phyloP scores from a whole-genome alignment of 169 alveolate species.

The Plasmodium adleri region DNA sequence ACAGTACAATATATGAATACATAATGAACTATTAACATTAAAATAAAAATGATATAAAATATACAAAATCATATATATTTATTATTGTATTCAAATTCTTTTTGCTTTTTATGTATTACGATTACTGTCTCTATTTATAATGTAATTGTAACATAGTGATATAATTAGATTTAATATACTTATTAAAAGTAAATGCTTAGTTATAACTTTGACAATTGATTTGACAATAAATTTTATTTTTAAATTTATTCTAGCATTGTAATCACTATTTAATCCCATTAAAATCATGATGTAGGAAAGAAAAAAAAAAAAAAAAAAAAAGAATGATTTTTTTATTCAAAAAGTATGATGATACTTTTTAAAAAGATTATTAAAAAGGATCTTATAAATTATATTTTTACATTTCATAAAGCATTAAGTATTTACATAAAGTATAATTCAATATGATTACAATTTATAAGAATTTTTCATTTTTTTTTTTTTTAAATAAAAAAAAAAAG shows the following conservation, averaged over 20 bases:
- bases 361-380: constrained; percentile 10
- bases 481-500: background rate
- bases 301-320: constrained; percentile 18
- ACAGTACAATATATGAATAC: no score
- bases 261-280: constrained; percentile 74
- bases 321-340: constrained; percentile 16
- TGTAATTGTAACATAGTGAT: constrained; percentile 69
- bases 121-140: constrained; percentile 65
- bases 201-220: constrained; percentile 61
- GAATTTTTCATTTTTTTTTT: constrained; percentile 16
- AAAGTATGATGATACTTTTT: constrained; percentile 13
- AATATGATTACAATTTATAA: background rate
- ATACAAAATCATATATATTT: background rate
- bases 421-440: constrained; percentile 11
- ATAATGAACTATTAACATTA: constrained; percentile 2
- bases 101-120: constrained; percentile 37
- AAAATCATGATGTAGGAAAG: constrained; percentile 72
- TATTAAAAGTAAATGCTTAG: constrained; percentile 73
- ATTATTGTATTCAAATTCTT: constrained; percentile 17
- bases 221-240: constrained; percentile 70
- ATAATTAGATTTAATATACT: constrained; percentile 62
- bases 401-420: constrained; percentile 58
- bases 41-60: background rate
- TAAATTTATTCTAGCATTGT: constrained; percentile 74
- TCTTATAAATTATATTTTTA: constrained; percentile 34